Evolutionary conservation across 2,329 filamentous ascomycete species (phyloP), one percentile per base, ranked within the genome.

Genomic region (Plenodomus lindquistii): DNA sequence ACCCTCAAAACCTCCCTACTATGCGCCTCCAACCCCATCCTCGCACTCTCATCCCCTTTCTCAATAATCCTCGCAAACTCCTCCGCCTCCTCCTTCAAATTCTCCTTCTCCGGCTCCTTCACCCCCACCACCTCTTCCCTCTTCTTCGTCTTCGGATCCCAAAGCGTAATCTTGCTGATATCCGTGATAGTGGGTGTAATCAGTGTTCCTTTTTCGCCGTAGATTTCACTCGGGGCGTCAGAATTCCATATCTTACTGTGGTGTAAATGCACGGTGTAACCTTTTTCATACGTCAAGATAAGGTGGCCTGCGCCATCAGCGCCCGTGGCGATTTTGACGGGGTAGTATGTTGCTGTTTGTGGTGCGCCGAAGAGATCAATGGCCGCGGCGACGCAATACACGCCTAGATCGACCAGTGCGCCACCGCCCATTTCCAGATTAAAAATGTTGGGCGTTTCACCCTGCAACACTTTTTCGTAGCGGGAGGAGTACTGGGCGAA

Each of bases 361-460:
- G 77, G 77, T 15, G 64, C 63, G 37, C 77, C 77, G 55, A 79
- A 80, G 18, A 80, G 70, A 2, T 74, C 75, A 1, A 79, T 63
- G 6, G 77, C 77, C 6, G 77, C 76, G 2, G 74, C 68, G 38
- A 80, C 69, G 18, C 74, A 75, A 57, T 80, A 80, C 3, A 78
- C 75, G 37, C 77, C 77, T 11, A 80, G 63, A 50, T 80, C 77
- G n/a, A 75, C 75, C 0, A 80, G 64, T 9, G 72, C 71, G 41
- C 77, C 77, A 39, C 77, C 77, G 39, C 71, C 73, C 65, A 76
- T 76, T 24, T 75, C 72, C 9, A 78, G 69, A 37, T 65, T 72
- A 70, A 80, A 80, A 60, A 79, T 76, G 62, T 79, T 79, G 31
- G 77, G 77, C 8, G 55, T 62, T 57, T 78, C 74, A 48, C 77